Evolutionary conservation across 2,329 filamentous ascomycete species (phyloP), one percentile per base, ranked within the genome.

Genomic region (Diaporthe ampelina): DNA sequence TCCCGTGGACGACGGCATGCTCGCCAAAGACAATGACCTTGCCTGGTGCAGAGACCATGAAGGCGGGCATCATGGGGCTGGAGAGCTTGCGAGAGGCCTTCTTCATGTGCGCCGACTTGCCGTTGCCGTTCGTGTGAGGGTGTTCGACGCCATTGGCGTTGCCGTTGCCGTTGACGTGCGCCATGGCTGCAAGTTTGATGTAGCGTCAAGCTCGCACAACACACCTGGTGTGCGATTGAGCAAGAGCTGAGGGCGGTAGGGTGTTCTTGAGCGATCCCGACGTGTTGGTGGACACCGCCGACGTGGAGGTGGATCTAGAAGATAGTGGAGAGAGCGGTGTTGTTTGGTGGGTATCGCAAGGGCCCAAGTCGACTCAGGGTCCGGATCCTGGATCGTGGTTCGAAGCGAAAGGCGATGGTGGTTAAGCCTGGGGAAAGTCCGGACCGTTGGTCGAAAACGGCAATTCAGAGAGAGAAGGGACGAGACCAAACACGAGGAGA

Each of bases 21-120:
- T 99, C 97, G 78, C 97, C 97, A 85, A 96, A 98, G 70, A 98
- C 94, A 82, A 99, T 99, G 81, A 98, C 97, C 83, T 99, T 99
- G 77, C 96, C 97, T 0, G 97, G 97, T 3, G 97, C 96, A 21
- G 97, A 98, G 73, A 98, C 95, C 94, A 99, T 98, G 82, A 99
- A 99, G 76, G 95, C 88, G 57, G 96, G 95, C 85, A 97, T 91
- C 91, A 93, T 91, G 4, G 91, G 91, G 73, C 85, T 90, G 15
- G 91, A 92, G 76, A 87, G 84, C 78, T 90, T 92, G 81, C 91
- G 89, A 65, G 85, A 82, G 79, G 85, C 81, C 77, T 79, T 87
- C 75, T 82, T 80, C 78, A 69, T 79, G 74, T 76, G 83, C 73
- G 74, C 81, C 78, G 73, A 77, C 8, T 77, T 79, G 71, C 73